Conservation (phyloP, 352 stramenopile species). For the Phytophthora pistaciae region DNA sequence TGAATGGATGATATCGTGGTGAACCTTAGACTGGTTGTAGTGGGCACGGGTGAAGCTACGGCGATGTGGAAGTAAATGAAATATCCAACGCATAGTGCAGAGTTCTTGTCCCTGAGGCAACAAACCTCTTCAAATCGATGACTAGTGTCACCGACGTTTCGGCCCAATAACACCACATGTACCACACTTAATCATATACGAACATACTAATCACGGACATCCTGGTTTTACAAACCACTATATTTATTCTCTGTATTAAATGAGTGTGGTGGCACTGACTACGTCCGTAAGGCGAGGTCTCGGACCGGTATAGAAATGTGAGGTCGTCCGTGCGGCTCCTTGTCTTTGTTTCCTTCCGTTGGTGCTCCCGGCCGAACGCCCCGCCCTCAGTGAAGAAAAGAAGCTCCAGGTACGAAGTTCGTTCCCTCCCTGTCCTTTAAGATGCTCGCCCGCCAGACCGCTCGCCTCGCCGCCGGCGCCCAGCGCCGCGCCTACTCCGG, state of each 20-base stretch:
- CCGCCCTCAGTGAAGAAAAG: constrained; percentile 39
- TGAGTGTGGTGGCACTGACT: neutral
- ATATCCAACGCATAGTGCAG: too few relatives aligned
- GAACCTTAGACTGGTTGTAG: too few relatives aligned
- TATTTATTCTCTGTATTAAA: neutral
- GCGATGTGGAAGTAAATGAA: too few relatives aligned
- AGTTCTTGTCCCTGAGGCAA: too few relatives aligned
- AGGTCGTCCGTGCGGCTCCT: constrained; percentile 8
- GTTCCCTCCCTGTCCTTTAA: constrained; percentile 14
- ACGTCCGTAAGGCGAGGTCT: neutral
- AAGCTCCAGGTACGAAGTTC: constrained; percentile 30
- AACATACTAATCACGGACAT: neutral
- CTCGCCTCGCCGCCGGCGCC: constrained; percentile 35
- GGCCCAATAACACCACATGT: neutral
- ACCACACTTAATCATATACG: neutral
- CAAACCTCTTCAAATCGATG: neutral
- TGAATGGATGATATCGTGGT: neutral
- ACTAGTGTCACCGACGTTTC: neutral
- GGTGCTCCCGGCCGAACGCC: constrained; percentile 4
- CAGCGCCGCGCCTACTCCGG: constrained; percentile 59
- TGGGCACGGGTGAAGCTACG: too few relatives aligned
- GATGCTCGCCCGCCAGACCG: constrained; percentile 71
- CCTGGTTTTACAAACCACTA: neutral
- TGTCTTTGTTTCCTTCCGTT: constrained; percentile 29
- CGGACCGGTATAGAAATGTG: constrained; percentile 3